A percentile compares a stretch with the other conserved stretches of the same genome.
Evolutionary conservation across 2,329 filamentous ascomycete species (phyloP).

Genomic region (Colletotrichum sojae): DNA sequence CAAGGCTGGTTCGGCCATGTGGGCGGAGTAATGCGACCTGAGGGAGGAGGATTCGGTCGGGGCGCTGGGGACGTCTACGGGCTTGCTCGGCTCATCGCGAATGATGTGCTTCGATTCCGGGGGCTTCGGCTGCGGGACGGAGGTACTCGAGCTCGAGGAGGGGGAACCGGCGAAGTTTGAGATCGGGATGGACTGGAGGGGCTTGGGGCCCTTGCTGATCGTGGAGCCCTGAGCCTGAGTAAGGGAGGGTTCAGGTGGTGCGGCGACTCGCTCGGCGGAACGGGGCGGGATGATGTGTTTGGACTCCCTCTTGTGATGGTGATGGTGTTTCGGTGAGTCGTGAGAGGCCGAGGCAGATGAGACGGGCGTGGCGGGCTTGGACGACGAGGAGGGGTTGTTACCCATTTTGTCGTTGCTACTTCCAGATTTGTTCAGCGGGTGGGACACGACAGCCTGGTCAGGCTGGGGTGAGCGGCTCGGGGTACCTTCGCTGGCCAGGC

Average conservation of each 20-base stretch:
- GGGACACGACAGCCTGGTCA: slow-evolving; percentile 38
- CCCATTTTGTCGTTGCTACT: slow-evolving; percentile 48
- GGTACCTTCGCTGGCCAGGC: slow-evolving; percentile 42
- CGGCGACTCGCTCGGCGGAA: slow-evolving; percentile 68
- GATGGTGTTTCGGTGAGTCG: slow-evolving; percentile 41
- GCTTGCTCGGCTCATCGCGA: slow-evolving; percentile 63
- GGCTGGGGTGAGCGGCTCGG: slow-evolving; percentile 38
- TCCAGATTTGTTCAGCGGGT: slow-evolving; percentile 34
- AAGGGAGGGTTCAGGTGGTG: slow-evolving; percentile 73
- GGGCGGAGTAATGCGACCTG: slow-evolving; percentile 54
- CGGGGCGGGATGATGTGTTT: slow-evolving; percentile 70
- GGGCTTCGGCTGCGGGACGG: slow-evolving; percentile 41
- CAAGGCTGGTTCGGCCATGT: slow-evolving; percentile 59
- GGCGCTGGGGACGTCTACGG: slow-evolving; percentile 68
- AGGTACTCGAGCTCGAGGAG: slow-evolving; percentile 41
- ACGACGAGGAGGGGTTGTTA: slow-evolving; percentile 53
- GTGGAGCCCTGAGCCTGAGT: slow-evolving; percentile 73
- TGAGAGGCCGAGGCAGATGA: slow-evolving; percentile 47
- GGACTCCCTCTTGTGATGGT: slow-evolving; percentile 56
- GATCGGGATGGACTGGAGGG: slow-evolving; percentile 64
- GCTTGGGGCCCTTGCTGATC: slow-evolving; percentile 61
- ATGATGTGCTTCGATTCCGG: slow-evolving; percentile 45
- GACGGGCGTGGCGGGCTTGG: slow-evolving; percentile 50
- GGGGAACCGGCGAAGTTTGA: slow-evolving; percentile 65
- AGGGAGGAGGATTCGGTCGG: slow-evolving; percentile 53